phyloP scores from a whole-genome alignment of 2,329 filamentous ascomycete genomes.

The Lojkania enalia region DNA sequence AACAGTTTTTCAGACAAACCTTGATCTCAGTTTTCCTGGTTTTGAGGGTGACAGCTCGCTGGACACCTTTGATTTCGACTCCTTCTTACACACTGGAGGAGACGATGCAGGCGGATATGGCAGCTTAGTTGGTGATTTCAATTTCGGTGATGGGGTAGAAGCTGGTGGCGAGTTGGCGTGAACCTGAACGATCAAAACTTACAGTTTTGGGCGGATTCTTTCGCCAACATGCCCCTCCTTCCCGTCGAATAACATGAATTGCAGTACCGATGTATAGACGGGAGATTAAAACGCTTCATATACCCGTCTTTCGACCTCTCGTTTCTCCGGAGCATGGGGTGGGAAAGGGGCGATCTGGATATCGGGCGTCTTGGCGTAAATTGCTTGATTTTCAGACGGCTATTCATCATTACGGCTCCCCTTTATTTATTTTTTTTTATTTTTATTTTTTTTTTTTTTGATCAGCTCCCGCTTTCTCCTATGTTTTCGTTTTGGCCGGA shows the following conservation, averaged over 20 bases:
- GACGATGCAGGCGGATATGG: constrained; percentile 49
- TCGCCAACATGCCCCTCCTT: background rate
- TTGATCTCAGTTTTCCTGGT: constrained; percentile 42
- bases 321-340: constrained; percentile 24
- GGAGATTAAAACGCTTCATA: constrained; percentile 27
- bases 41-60: constrained; percentile 65
- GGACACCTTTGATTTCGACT: constrained; percentile 69
- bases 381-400: too few species aligned
- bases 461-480: too few species aligned
- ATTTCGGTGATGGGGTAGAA: constrained; percentile 42
- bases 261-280: constrained; percentile 1
- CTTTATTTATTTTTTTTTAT: too few species aligned
- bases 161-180: constrained; percentile 21
- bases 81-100: constrained; percentile 62
- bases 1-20: constrained; percentile 39
- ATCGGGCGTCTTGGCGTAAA: too few species aligned
- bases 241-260: background rate
- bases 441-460: too few species aligned
- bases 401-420: too few species aligned
- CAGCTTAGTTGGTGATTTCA: constrained; percentile 34
- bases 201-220: background rate
- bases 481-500: too few species aligned
- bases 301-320: constrained; percentile 28
- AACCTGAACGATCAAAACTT: background rate
- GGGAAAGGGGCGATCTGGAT: too few species aligned